These are phyloP conservation scores for Alternaria arbusti DNA, from an alignment of 2,329 filamentous ascomycete genomes.

Conservation along the genomic window DNA sequence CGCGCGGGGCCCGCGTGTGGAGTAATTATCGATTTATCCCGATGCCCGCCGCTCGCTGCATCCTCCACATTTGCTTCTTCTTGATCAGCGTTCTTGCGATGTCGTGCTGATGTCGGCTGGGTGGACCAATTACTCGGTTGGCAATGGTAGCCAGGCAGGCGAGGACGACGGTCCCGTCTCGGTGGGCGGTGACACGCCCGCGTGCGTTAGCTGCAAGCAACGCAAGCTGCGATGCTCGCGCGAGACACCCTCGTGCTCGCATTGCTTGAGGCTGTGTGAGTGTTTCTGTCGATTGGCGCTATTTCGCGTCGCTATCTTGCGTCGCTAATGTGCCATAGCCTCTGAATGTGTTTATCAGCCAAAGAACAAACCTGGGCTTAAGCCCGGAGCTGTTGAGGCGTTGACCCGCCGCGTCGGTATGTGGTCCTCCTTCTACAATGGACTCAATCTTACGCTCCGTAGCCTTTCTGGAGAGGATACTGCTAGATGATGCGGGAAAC, in stretches of 20 bases:
- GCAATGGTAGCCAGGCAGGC: slow-evolving; percentile 27
- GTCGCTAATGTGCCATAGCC: slow-evolving; percentile 24
- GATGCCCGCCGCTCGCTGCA: slow-evolving; percentile 31
- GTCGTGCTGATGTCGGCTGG: slow-evolving; percentile 39
- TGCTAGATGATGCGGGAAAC: slow-evolving; percentile 36
- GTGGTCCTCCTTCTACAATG: neutral
- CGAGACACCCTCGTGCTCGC: slow-evolving; percentile 40
- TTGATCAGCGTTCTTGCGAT: slow-evolving; percentile 23
- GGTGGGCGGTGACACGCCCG: slow-evolving; percentile 38
- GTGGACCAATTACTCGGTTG: slow-evolving; percentile 43
- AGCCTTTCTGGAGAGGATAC: slow-evolving; percentile 41
- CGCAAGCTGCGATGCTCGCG: slow-evolving; percentile 42
- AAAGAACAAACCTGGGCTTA: slow-evolving; percentile 44
- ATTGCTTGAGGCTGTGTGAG: slow-evolving; percentile 43
- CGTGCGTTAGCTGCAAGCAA: slow-evolving; percentile 42
- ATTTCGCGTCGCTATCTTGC: neutral
- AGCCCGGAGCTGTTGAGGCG: slow-evolving; percentile 42
- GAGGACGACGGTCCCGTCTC: slow-evolving; percentile 34
- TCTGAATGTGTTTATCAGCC: slow-evolving; percentile 40
- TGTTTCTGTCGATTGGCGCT: neutral
- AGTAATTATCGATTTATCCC: slow-evolving; percentile 31
- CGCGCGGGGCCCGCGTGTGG: slow-evolving; percentile 31
- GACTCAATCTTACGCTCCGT: slow-evolving; percentile 15
- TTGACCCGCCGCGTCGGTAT: slow-evolving; percentile 44
- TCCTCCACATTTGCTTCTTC: slow-evolving; percentile 26